phyloP scores from a whole-genome alignment of 371 early-diverging fungal species.

The Parasitella parasitica region DNA sequence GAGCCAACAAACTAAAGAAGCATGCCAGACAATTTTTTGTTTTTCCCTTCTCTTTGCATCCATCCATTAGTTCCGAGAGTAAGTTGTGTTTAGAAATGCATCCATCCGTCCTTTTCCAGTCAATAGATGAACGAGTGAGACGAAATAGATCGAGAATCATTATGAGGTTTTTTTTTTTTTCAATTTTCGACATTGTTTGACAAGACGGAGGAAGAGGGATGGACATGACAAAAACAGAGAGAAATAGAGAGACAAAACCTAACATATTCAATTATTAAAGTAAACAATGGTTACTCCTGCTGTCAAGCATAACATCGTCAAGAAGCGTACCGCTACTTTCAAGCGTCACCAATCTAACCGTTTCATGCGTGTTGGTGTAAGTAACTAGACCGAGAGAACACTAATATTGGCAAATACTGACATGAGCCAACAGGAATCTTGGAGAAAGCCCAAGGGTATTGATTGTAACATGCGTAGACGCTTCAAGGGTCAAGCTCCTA shows the following conservation, averaged over 20 bases:
- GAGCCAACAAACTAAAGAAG: slow-evolving; percentile 1
- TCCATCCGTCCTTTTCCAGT: slow-evolving; percentile 14
- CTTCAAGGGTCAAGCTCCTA: slow-evolving; percentile 97
- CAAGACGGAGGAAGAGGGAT: not conserved
- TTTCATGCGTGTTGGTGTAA: slow-evolving; percentile 92
- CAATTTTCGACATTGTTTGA: not conserved
- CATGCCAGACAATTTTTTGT: not conserved
- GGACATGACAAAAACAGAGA: no score
- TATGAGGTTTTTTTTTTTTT: no score
- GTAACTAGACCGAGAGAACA: slow-evolving; percentile 9
- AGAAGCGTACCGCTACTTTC: slow-evolving; percentile 99
- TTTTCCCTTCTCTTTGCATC: slow-evolving; percentile 36
- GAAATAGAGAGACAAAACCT: no score
- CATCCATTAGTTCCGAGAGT: slow-evolving; percentile 36
- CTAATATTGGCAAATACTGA: not conserved
- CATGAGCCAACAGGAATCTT: slow-evolving; percentile 71
- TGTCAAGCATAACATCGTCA: slow-evolving; percentile 92
- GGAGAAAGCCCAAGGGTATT: slow-evolving; percentile 99
- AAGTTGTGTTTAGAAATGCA: slow-evolving; percentile 1
- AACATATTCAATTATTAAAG: no score
- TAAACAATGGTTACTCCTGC: slow-evolving; percentile 82
- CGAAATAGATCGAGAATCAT: not conserved
- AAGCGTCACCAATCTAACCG: slow-evolving; percentile 99
- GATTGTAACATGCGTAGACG: slow-evolving; percentile 97
- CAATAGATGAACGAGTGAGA: not conserved